Base-by-base conservation (phyloP, 768 basidiomycete species). In the Pseudohyphozyma bogoriensis region DNA sequence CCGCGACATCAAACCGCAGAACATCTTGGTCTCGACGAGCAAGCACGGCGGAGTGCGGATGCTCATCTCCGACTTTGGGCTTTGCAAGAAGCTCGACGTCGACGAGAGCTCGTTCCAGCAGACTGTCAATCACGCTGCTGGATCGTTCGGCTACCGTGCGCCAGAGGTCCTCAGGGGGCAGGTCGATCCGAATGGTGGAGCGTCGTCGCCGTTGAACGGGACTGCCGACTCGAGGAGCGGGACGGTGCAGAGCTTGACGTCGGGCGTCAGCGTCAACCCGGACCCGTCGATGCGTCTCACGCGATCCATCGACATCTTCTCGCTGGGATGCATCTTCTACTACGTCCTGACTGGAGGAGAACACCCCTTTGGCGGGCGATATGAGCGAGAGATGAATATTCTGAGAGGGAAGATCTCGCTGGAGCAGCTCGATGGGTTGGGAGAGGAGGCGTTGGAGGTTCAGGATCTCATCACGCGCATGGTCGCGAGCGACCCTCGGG, bases 1-100 rank as follows among this genome's bases (percentile, higher is more conserved):
- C 76, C 83, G 93, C 35, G 93, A 97, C 73, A 95, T 99, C 74
- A 99, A 99, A 71, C 93, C 93, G 7, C 93, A 92, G 73, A 99
- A 99, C 70, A 96, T 99, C 57, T 81, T 99, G 18, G 80, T 97
- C 15, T 88, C 89, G 18, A 77, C 77, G 18, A 81, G 58, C 18
- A 76, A 75, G 12, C 75, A 75, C 62, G 75, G 71, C 70, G 80
- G 73, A 71, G 76, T 88, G 67, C 78, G 88, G 51, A 90, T 92
- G 89, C 76, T 92, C 62, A 92, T 91, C 55, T 95, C 91, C 2
- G 95, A 99, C 75, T 97, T 99, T 72, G 95, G 95, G 37, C 78
- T 99, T 52, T 96, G 93, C 72, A 92, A 92, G 73, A 90, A 87
- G 73, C 79, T 97, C 47, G 92, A 96, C 66, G 77, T 88, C 39